phyloP scores from a whole-genome alignment of 139 green algal genomes.

The Ettlia oleoabundans region DNA sequence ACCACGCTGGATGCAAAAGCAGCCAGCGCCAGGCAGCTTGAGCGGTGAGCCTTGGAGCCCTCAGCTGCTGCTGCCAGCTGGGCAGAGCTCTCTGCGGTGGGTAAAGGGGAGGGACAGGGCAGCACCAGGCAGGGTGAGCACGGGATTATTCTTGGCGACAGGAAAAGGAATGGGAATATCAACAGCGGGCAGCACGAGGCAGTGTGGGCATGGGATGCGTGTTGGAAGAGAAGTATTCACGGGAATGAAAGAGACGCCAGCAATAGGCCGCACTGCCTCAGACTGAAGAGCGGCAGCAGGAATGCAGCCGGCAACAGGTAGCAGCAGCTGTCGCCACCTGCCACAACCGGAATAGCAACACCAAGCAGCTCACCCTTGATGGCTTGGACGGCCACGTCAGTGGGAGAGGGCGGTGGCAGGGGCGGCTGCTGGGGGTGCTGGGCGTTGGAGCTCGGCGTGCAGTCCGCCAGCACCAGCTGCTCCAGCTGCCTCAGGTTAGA shows the following conservation, averaged over 20 bases:
- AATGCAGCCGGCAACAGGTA: too few species aligned
- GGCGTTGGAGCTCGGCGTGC: background rate
- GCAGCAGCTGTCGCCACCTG: background rate
- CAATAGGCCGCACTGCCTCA: too few species aligned
- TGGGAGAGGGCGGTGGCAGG: too few species aligned
- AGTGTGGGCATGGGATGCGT: too few species aligned
- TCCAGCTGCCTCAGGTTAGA: background rate
- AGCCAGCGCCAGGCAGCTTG: constrained; percentile 20
- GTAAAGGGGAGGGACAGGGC: too few species aligned
- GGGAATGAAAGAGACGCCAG: too few species aligned
- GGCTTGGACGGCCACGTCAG: background rate
- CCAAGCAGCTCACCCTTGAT: background rate
- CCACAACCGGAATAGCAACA: background rate
- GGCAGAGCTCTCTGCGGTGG: background rate
- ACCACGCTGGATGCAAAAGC: background rate
- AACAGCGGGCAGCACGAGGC: too few species aligned
- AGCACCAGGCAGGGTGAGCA: background rate
- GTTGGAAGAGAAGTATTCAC: too few species aligned
- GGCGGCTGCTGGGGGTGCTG: background rate
- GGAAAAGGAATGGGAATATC: too few species aligned
- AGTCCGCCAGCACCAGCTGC: background rate
- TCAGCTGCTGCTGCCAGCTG: background rate
- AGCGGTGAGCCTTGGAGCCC: constrained; percentile 7
- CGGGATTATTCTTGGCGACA: background rate
- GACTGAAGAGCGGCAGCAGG: too few species aligned